Evolutionary conservation across 106 monocot species (phyloP).

Genomic region (Xerophyta viscosa): DNA sequence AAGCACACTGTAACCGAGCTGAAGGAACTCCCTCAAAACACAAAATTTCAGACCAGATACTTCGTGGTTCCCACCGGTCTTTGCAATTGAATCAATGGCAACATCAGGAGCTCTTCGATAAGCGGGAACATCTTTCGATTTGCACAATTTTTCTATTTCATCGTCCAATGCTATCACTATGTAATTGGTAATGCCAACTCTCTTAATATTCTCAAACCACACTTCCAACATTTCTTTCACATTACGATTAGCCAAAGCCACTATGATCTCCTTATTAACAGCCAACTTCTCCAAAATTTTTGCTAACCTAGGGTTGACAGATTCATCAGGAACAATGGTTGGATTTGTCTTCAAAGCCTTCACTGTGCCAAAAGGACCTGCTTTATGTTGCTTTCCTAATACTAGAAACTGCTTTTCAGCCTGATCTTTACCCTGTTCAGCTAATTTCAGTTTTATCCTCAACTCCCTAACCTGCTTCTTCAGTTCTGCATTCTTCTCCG

Average conservation of each 20-base stretch:
- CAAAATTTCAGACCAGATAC: conserved; percentile 90
- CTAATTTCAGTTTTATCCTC: conserved; percentile 38
- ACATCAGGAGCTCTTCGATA: conserved; percentile 73
- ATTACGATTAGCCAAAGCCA: conserved; percentile 75
- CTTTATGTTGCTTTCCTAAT: conserved; percentile 38
- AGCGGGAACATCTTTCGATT: conserved; percentile 57
- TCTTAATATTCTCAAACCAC: conserved; percentile 75
- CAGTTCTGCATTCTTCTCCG: conserved; percentile 59
- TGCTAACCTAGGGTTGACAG: conserved; percentile 65
- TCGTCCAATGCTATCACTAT: conserved; percentile 85
- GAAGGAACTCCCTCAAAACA: conserved; percentile 82
- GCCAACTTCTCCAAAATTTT: conserved; percentile 68
- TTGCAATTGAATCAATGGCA: conserved; percentile 59
- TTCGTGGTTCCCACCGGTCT: conserved; percentile 71
- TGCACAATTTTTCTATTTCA: conserved; percentile 65
- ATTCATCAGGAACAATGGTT: conserved; percentile 56
- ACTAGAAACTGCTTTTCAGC: conserved; percentile 38
- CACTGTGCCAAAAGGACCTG: conserved; percentile 76
- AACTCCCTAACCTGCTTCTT: conserved; percentile 60
- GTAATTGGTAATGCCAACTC: conserved; percentile 69
- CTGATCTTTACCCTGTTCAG: conserved; percentile 63
- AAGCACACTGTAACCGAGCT: conserved; percentile 90
- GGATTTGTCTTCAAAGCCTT: conserved; percentile 70
- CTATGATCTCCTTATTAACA: conserved; percentile 61
- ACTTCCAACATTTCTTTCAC: conserved; percentile 73